These are phyloP conservation scores for Citrus mangshanensis DNA, from an alignment of 345 rosid species.

Conservation along the genomic window DNA sequence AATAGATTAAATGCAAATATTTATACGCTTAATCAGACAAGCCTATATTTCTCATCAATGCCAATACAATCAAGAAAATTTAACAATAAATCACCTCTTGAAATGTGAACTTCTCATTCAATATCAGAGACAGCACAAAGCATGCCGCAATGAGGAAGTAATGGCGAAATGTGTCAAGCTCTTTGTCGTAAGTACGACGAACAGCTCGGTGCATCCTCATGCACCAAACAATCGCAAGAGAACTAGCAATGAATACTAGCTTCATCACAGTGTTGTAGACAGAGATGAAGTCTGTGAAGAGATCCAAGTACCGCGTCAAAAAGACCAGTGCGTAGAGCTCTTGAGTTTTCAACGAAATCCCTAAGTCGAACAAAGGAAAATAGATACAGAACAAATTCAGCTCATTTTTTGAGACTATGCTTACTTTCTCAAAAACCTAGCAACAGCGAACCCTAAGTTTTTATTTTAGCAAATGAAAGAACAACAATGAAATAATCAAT, in stretches of 20 bases:
- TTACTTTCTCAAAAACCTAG: neutral
- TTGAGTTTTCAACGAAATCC: conserved; percentile 90
- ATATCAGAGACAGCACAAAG: conserved; percentile 55
- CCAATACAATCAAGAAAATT: neutral
- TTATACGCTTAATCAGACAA: neutral
- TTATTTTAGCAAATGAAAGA: neutral
- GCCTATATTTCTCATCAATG: neutral
- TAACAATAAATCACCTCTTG: conserved; percentile 57
- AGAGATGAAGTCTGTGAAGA: conserved; percentile 71
- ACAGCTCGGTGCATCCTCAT: conserved; percentile 74
- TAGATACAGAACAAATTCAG: neutral
- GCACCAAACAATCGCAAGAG: conserved; percentile 88
- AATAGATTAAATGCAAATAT: neutral
- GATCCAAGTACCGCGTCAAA: conserved; percentile 83
- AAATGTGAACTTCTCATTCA: conserved; percentile 74
- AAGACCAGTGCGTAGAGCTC: conserved; percentile 89
- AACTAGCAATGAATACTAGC: conserved; percentile 77
- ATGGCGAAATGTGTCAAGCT: conserved; percentile 90
- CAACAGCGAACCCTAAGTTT: neutral
- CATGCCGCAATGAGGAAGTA: conserved; percentile 49
- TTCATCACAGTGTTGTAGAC: conserved; percentile 88
- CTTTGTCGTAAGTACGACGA: conserved; percentile 67
- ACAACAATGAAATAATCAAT: neutral
- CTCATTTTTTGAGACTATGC: neutral
- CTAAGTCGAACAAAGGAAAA: conserved; percentile 25